These are phyloP conservation scores for Sporisorium graminicola DNA, from an alignment of 1,284 basidiomycete species.

Conservation along the genomic window DNA sequence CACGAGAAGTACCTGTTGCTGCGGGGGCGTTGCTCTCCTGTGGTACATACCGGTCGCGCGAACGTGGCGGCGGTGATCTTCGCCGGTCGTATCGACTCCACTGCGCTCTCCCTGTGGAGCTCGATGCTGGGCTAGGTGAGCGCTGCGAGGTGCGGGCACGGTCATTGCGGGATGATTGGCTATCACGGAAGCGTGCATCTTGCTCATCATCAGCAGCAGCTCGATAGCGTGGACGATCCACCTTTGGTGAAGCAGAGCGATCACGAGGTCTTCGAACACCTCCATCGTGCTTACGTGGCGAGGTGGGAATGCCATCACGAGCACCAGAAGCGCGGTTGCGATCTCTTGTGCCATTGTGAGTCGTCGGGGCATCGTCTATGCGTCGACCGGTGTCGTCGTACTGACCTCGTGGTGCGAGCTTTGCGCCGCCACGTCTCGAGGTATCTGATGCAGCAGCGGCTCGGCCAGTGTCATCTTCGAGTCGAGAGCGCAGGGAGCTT, in stretches of 20 bases:
- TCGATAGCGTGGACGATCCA: slow-evolving; percentile 9
- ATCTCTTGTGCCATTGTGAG: slow-evolving; percentile 5
- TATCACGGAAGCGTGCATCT: slow-evolving; percentile 14
- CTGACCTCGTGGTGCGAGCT: slow-evolving; percentile 34
- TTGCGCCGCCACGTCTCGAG: slow-evolving; percentile 11
- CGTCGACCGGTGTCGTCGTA: slow-evolving; percentile 41
- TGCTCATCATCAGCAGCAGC: slow-evolving; percentile 8
- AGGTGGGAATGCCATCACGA: slow-evolving; percentile 23
- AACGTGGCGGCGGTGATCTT: slow-evolving; percentile 15
- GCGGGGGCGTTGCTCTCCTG: neutral
- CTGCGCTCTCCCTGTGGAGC: neutral
- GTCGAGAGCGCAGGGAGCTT: slow-evolving; percentile 23
- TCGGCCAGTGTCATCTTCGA: slow-evolving; percentile 5
- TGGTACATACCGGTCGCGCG: slow-evolving; percentile 8
- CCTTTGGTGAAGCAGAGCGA: slow-evolving; percentile 22
- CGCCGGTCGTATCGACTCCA: slow-evolving; percentile 21
- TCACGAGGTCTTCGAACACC: slow-evolving; percentile 9
- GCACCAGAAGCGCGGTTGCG: neutral
- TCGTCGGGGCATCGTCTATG: slow-evolving; percentile 17
- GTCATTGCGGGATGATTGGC: slow-evolving; percentile 11
- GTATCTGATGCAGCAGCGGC: slow-evolving; percentile 5
- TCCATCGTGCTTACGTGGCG: slow-evolving; percentile 24
- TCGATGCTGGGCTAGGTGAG: slow-evolving; percentile 24
- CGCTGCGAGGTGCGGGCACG: slow-evolving; percentile 20
- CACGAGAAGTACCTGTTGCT: neutral